These are phyloP conservation scores for Polygonum aviculare DNA, from an alignment of 148 eudicot species.

Conservation along the genomic window DNA sequence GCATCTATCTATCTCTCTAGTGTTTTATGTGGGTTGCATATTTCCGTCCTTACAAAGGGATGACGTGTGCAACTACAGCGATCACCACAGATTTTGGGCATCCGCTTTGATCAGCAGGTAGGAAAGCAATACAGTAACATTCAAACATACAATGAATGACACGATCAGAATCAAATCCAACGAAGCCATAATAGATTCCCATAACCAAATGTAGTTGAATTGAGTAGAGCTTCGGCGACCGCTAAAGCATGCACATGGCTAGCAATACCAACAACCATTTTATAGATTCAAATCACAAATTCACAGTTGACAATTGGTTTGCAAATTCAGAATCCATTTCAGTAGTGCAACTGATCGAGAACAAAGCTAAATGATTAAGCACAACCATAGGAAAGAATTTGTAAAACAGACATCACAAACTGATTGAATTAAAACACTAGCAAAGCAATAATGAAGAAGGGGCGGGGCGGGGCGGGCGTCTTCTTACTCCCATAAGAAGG, in stretches of 20 bases:
- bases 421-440: not conserved
- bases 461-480: no score
- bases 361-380: not conserved
- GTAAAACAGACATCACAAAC: not conserved
- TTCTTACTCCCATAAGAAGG: constrained; percentile 63
- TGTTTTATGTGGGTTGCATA: no score
- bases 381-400: not conserved
- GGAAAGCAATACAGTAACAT: not conserved
- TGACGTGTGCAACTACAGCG: not conserved
- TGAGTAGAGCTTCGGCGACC: not conserved
- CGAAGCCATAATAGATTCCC: not conserved
- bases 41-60: no score
- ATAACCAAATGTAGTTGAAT: not conserved
- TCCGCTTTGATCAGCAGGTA: not conserved
- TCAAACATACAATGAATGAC: not conserved
- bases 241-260: not conserved
- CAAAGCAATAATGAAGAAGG: not conserved
- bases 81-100: not conserved
- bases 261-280: not conserved
- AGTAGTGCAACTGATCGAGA: not conserved
- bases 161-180: not conserved
- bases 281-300: no score
- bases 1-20: no score
- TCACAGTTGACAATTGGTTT: not conserved
- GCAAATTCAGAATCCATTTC: not conserved